These are phyloP conservation scores for Starmera dryadoides DNA, from an alignment of 805 yeast genomes.

Conservation along the genomic window DNA sequence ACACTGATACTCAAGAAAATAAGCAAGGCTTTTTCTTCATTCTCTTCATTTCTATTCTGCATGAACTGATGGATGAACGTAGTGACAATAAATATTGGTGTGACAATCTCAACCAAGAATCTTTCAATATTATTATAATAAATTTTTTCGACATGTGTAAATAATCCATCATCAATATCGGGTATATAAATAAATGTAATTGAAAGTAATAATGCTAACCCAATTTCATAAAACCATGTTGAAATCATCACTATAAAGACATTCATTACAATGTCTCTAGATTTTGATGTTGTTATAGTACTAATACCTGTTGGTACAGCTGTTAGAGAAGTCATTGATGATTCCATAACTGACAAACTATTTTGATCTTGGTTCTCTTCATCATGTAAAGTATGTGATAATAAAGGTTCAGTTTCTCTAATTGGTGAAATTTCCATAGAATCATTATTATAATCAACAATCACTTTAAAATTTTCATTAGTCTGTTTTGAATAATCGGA, in stretches of 20 bases:
- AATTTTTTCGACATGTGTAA: slow-evolving; percentile 24
- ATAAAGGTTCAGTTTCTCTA: slow-evolving; percentile 7
- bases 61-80: slow-evolving; percentile 5
- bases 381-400: slow-evolving; percentile 10
- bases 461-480: slow-evolving; percentile 1
- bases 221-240: slow-evolving; percentile 20
- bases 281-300: neutral
- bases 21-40: too few relatives aligned
- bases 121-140: slow-evolving; percentile 23
- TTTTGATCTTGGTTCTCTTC: neutral
- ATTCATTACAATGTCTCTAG: neutral
- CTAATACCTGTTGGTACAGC: neutral
- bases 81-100: slow-evolving; percentile 23
- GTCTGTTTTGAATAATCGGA: slow-evolving; percentile 12
- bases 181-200: slow-evolving; percentile 34
- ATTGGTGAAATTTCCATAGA: slow-evolving; percentile 7
- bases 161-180: slow-evolving; percentile 22
- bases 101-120: slow-evolving; percentile 22
- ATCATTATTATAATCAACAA: slow-evolving; percentile 9
- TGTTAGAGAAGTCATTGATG: neutral
- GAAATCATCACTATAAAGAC: slow-evolving; percentile 4
- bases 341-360: neutral
- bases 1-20: too few relatives aligned
- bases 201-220: slow-evolving; percentile 27
- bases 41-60: too few relatives aligned